These are phyloP conservation scores for Closterium sp. DNA, from an alignment of 139 green algal genomes.

Conservation along the genomic window DNA sequence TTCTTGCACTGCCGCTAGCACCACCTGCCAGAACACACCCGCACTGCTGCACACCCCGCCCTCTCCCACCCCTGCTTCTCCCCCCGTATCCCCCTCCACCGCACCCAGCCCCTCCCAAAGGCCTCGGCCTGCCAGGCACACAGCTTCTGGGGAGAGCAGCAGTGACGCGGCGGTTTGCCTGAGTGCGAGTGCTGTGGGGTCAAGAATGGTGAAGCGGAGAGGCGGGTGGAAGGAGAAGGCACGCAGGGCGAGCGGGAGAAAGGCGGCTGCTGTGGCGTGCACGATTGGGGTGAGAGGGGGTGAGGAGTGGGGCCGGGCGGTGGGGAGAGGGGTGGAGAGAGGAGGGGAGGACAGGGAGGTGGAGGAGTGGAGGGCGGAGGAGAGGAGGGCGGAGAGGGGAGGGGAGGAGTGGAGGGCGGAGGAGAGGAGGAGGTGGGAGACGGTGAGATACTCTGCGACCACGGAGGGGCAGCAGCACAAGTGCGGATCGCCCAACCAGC, in stretches of 20 bases:
- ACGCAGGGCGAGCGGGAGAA: not conserved
- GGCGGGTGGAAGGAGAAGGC: not conserved
- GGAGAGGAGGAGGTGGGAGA: constrained; percentile 9
- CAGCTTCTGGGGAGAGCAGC: not conserved
- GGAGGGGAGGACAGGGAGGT: not conserved
- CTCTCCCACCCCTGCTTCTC: not conserved
- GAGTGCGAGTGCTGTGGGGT: not conserved
- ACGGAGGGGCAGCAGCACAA: constrained; percentile 13
- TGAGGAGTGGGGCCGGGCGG: not conserved
- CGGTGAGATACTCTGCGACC: constrained; percentile 14
- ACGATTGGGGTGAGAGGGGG: not conserved
- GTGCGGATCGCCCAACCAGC: constrained; percentile 8
- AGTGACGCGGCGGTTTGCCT: not conserved
- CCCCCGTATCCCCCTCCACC: not conserved
- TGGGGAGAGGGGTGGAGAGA: not conserved
- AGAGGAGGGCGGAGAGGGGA: not conserved
- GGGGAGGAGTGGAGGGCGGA: not conserved
- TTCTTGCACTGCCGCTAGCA: not conserved
- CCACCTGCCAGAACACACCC: not conserved
- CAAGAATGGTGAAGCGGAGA: not conserved
- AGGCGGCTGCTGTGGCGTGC: not conserved
- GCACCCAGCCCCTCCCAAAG: not conserved
- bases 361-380: not conserved
- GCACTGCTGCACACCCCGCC: not conserved
- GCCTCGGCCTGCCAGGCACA: not conserved